Evolutionary conservation across 371 early-diverging fungal genomes (phyloP), one percentile per base, ranked within the genome.

Genomic region (Mucor racemosus): DNA sequence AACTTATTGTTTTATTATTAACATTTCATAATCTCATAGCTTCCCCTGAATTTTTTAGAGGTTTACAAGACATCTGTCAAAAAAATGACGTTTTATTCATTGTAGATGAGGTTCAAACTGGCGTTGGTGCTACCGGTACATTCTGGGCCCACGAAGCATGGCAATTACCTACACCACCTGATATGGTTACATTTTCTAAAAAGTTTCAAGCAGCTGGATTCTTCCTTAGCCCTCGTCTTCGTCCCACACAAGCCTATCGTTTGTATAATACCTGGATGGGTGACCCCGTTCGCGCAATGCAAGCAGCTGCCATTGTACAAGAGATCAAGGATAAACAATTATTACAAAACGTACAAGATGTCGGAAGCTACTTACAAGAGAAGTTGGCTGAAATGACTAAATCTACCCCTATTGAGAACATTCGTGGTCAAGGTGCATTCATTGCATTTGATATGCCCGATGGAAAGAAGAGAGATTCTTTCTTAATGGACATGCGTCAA

Each of bases 81-180:
- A 74, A 84, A 50, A 63, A 87, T 56, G 88, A 85, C 34, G 87
- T 92, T 14, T 72, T 92, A 50, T 84, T 94, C 70, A 92, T 94
- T 64, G 91, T 90, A 9, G 95, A 94, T 62, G 95, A 94, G 70
- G 92, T 93, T 19, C 94, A 94, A 69, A 91, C 91, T 0, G 95
- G 95, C 48, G 91, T 91, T 13, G 93, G 92, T n/a, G 87, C 91
- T 21, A 91, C 94, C 0, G 95, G 95, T 19, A 84, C 86, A 8
- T 91, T 91, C 68, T 92, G 92, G 92, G 92, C 91, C 3, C 92
- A 92, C 67, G 90, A 90, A 63, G 85, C 87, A 31, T 92, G 92
- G 92, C 66, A 77, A 13, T 72, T 92, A 57, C 84, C 81, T 58
- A 76, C 73, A 35, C 84, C 91, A 31, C 92, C 92, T 11, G 92